Evolutionary conservation across 2,329 filamentous ascomycete genomes (phyloP).

Genomic region (Xylaria sp.): DNA sequence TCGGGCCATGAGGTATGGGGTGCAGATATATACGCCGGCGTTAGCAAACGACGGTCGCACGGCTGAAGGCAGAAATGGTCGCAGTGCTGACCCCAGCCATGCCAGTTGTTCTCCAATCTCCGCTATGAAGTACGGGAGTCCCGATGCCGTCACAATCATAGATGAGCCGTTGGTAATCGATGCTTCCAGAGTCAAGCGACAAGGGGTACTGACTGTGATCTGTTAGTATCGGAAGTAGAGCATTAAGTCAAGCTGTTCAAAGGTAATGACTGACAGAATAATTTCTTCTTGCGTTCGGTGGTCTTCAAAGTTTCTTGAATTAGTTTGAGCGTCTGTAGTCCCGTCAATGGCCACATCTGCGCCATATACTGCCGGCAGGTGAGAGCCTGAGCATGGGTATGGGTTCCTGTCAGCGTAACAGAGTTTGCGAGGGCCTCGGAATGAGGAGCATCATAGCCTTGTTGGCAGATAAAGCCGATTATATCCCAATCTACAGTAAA

Average conservation of each 20-base stretch:
- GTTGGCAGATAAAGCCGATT: constrained; percentile 17
- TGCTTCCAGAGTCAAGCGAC: neutral
- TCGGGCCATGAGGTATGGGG: neutral
- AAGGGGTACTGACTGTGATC: neutral
- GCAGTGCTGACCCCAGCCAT: constrained; percentile 47
- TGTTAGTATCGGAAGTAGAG: neutral
- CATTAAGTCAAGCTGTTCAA: neutral
- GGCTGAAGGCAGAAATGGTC: constrained; percentile 28
- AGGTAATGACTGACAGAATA: constrained; percentile 3
- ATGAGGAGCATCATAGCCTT: constrained; percentile 14
- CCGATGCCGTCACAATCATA: constrained; percentile 12
- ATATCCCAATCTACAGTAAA: constrained; percentile 28
- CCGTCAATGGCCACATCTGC: constrained; percentile 28
- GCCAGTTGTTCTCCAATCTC: constrained; percentile 51
- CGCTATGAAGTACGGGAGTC: constrained; percentile 39
- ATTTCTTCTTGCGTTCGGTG: neutral
- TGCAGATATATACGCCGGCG: neutral
- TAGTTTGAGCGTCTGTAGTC: constrained; percentile 11
- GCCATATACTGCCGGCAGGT: constrained; percentile 30
- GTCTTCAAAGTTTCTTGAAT: constrained; percentile 7
- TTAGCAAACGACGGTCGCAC: constrained; percentile 43
- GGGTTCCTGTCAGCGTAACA: constrained; percentile 29
- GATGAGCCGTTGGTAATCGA: neutral
- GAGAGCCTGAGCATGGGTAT: constrained; percentile 26
- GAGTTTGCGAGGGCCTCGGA: constrained; percentile 16